These are phyloP conservation scores for Suillus sp. DNA, from an alignment of 768 basidiomycete species.

Conservation along the genomic window DNA sequence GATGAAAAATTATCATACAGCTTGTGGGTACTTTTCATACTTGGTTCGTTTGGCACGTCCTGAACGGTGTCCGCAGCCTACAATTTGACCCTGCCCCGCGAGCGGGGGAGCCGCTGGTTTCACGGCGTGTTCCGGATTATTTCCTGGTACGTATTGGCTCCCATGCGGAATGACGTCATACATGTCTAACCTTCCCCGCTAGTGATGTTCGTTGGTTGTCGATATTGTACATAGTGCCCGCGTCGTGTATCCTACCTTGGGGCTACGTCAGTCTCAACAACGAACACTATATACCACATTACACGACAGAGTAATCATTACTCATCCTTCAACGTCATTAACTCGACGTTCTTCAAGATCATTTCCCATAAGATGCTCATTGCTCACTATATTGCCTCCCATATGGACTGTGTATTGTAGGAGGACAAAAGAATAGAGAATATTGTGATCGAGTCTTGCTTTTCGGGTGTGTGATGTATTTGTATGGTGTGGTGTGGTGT, in stretches of 20 bases:
- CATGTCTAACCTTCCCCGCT: conserved; percentile 6
- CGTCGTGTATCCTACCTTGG: conserved; percentile 26
- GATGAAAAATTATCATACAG: conserved; percentile 96
- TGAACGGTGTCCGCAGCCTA: conserved; percentile 57
- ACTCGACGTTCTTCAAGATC: neutral
- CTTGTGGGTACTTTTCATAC: conserved; percentile 58
- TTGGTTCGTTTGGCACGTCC: neutral
- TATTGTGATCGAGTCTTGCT: neutral
- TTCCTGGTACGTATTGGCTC: conserved; percentile 67
- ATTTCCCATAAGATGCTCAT: conserved; percentile 8
- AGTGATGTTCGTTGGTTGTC: conserved; percentile 24
- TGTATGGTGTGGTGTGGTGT: neutral
- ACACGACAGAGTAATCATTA: conserved; percentile 20
- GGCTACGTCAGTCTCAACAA: conserved; percentile 13
- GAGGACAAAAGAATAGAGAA: conserved; percentile 6
- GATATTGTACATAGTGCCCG: conserved; percentile 28
- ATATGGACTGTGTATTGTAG: conserved; percentile 7
- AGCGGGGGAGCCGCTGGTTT: conserved; percentile 97
- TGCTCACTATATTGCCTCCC: neutral
- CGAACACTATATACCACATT: conserved; percentile 20
- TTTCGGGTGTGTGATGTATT: neutral
- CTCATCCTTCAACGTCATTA: conserved; percentile 3
- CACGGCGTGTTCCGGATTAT: conserved; percentile 92
- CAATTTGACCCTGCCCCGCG: conserved; percentile 99
- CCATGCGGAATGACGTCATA: neutral